Conservation (phyloP, 805 yeast genomes). For the Zygosaccharomyces gambellarensis region DNA sequence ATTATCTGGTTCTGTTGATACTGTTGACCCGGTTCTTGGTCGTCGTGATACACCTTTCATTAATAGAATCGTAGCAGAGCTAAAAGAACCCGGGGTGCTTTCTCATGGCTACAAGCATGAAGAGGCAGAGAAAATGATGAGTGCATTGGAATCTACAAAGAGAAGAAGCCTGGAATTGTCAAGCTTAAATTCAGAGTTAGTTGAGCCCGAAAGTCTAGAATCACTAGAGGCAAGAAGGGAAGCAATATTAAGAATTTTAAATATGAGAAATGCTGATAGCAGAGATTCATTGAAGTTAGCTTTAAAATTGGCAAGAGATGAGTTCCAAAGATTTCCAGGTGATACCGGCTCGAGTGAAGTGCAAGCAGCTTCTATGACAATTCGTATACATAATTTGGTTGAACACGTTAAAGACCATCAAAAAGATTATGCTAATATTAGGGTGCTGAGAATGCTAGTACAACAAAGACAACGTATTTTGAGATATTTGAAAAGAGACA, state of each 20-base stretch:
- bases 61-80: constrained; percentile 57
- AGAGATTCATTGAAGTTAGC: constrained; percentile 56
- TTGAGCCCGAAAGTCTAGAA: constrained; percentile 26
- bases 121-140: constrained; percentile 71
- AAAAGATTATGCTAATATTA: constrained; percentile 67
- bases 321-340: constrained; percentile 77
- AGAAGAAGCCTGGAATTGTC: constrained; percentile 25
- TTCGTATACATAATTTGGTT: constrained; percentile 71
- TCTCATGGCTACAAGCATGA: constrained; percentile 52
- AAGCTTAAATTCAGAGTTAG: constrained; percentile 23
- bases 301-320: constrained; percentile 60
- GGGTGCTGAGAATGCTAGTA: constrained; percentile 72
- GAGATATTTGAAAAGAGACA: constrained; percentile 72
- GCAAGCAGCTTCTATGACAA: constrained; percentile 87
- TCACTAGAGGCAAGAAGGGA: constrained; percentile 58
- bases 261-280: constrained; percentile 64
- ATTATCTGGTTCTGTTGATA: constrained; percentile 30
- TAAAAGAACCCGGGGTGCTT: constrained; percentile 60
- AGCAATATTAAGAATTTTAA: constrained; percentile 65
- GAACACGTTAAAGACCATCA: constrained; percentile 64
- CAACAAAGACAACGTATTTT: constrained; percentile 84
- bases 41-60: constrained; percentile 61
- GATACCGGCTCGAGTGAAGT: constrained; percentile 96
- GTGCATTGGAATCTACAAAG: constrained; percentile 43
- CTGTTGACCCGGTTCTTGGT: constrained; percentile 85